Evolutionary conservation across 768 basidiomycete genomes (phyloP).

Genomic region (Podaxis sp.): DNA sequence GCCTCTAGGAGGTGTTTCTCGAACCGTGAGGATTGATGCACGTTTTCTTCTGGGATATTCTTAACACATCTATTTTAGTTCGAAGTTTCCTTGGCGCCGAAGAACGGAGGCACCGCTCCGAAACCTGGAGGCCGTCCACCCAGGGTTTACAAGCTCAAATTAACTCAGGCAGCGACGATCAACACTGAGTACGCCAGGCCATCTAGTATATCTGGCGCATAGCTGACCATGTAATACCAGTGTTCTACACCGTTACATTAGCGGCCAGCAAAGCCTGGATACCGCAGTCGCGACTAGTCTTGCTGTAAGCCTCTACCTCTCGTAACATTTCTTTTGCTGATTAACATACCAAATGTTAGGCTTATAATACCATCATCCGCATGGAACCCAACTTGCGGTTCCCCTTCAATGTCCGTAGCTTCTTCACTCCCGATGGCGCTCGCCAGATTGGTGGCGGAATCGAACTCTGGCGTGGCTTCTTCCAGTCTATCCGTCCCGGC

Average conservation of each 20-base stretch:
- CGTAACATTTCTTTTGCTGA: not conserved
- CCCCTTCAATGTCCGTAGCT: slow-evolving; percentile 74
- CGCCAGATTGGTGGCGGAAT: slow-evolving; percentile 60
- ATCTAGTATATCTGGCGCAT: not conserved
- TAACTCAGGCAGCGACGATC: slow-evolving; percentile 51
- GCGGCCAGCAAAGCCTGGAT: slow-evolving; percentile 60
- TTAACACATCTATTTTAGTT: slow-evolving; percentile 44
- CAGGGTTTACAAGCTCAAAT: slow-evolving; percentile 62
- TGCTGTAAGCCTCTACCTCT: slow-evolving; percentile 39
- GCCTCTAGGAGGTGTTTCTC: slow-evolving; percentile 51
- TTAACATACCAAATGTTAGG: slow-evolving; percentile 37
- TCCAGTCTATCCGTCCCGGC: slow-evolving; percentile 74
- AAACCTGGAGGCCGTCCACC: slow-evolving; percentile 39
- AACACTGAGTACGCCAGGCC: slow-evolving; percentile 27
- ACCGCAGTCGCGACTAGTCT: slow-evolving; percentile 56
- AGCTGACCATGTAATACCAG: slow-evolving; percentile 30
- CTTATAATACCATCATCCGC: slow-evolving; percentile 71
- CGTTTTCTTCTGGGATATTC: not conserved
- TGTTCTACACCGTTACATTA: slow-evolving; percentile 56
- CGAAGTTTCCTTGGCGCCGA: slow-evolving; percentile 50
- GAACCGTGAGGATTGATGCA: slow-evolving; percentile 41
- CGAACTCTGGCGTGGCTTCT: slow-evolving; percentile 76
- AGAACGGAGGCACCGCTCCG: slow-evolving; percentile 32
- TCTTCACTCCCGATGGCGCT: slow-evolving; percentile 59
- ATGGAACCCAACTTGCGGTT: slow-evolving; percentile 70